These are phyloP conservation scores for Backusella sp. DNA, from an alignment of 192 early-diverging fungal species.

Conservation along the genomic window DNA sequence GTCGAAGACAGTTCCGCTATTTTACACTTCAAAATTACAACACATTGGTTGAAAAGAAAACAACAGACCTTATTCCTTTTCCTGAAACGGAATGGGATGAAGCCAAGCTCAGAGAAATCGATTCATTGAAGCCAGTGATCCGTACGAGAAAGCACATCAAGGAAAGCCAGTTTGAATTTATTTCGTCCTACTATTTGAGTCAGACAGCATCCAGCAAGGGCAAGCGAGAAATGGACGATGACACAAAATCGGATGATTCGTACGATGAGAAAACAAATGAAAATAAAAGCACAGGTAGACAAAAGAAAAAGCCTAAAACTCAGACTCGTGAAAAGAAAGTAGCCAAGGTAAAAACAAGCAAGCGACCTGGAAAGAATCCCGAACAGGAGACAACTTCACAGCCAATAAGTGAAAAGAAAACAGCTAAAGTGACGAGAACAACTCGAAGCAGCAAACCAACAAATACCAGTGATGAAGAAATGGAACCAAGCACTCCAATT, in stretches of 20 bases:
- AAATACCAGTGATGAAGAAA: neutral
- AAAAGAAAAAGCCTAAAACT: neutral
- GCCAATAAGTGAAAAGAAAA: neutral
- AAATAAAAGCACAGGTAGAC: neutral
- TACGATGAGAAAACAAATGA: neutral
- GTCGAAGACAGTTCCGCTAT: constrained; percentile 17
- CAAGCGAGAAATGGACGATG: neutral
- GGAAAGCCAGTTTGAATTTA: neutral
- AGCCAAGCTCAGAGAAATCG: neutral
- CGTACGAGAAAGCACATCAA: neutral
- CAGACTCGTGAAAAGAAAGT: neutral
- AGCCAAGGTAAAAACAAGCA: neutral
- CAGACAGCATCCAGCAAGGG: neutral
- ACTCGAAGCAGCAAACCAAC: neutral
- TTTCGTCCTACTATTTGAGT: neutral
- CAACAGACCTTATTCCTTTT: neutral
- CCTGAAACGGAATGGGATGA: neutral
- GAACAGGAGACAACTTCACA: neutral
- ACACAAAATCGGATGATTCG: neutral
- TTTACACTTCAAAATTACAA: constrained; percentile 1
- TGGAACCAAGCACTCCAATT: neutral
- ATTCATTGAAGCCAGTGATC: neutral
- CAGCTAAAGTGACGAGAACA: neutral
- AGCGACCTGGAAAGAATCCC: neutral
- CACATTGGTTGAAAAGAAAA: neutral